These are phyloP conservation scores for Forsythia suspensa DNA, from an alignment of 257 asterid species.

Conservation along the genomic window DNA sequence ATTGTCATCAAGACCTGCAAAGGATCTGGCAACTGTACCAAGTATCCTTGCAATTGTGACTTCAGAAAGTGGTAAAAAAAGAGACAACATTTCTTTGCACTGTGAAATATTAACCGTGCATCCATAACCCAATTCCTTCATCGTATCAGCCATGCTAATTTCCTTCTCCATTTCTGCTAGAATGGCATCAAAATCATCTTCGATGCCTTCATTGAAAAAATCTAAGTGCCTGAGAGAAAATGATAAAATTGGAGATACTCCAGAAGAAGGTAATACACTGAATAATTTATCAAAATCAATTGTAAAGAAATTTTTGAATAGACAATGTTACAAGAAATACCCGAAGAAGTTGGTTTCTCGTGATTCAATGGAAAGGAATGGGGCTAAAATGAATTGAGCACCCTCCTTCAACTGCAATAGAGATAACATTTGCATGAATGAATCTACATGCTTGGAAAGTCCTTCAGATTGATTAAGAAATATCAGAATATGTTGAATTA, in stretches of 20 bases:
- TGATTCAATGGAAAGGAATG: constrained; percentile 68
- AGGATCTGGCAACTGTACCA: constrained; percentile 72
- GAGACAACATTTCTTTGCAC: constrained; percentile 85
- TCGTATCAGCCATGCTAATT: constrained; percentile 84
- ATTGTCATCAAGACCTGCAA: constrained; percentile 69
- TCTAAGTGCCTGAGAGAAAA: constrained; percentile 51
- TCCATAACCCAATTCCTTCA: constrained; percentile 93
- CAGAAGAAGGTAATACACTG: neutral
- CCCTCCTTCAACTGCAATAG: constrained; percentile 71
- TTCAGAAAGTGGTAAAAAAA: constrained; percentile 76
- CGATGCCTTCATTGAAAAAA: constrained; percentile 49
- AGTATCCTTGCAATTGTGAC: constrained; percentile 74
- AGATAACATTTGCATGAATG: constrained; percentile 84
- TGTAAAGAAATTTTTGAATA: neutral
- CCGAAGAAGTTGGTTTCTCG: constrained; percentile 66
- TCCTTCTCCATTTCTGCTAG: constrained; percentile 96
- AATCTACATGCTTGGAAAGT: constrained; percentile 77
- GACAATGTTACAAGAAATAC: constrained; percentile 33
- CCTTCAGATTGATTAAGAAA: constrained; percentile 84
- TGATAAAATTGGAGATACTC: neutral
- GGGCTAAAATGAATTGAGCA: constrained; percentile 61
- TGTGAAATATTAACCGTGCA: constrained; percentile 72
- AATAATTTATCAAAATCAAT: neutral
- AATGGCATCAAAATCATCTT: constrained; percentile 86
- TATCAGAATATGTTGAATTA: constrained; percentile 67